A percentile compares a stretch with the other conserved stretches of the same genome.
Conservation (phyloP, 2,329 filamentous ascomycete species). For the Curvularia hawaiiensis region DNA sequence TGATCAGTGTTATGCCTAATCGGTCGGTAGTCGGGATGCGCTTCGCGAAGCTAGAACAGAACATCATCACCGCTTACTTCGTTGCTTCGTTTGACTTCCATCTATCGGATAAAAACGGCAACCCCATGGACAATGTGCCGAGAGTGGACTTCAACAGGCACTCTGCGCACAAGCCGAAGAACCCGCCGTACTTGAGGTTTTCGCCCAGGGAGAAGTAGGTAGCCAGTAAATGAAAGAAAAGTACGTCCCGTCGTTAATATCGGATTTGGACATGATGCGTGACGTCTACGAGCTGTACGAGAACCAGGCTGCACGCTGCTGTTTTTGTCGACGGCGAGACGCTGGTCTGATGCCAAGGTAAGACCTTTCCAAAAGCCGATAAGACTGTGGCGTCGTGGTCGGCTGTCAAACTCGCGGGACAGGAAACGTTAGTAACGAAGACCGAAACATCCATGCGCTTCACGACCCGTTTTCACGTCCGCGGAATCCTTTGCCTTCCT, state of each 20-base stretch:
- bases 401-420: neutral
- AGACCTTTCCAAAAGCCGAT: neutral
- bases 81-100: slow-evolving; percentile 56
- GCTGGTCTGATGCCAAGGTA: neutral
- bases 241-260: neutral
- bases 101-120: slow-evolving; percentile 51
- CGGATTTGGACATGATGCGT: neutral
- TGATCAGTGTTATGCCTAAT: neutral
- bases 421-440: neutral
- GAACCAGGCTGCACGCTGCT: neutral
- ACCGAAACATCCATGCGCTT: neutral
- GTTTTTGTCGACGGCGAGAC: neutral
- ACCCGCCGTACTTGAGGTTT: slow-evolving; percentile 47
- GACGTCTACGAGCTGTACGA: neutral
- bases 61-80: slow-evolving; percentile 36
- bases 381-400: neutral
- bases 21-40: neutral
- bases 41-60: neutral
- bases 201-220: slow-evolving; percentile 35
- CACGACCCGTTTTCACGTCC: neutral
- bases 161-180: slow-evolving; percentile 50
- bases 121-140: slow-evolving; percentile 36
- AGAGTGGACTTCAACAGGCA: slow-evolving; percentile 45
- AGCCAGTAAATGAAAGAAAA: neutral
- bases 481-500: neutral